These are phyloP conservation scores for Nakataea oryzae DNA, from an alignment of 2,329 filamentous ascomycete species.

Conservation along the genomic window DNA sequence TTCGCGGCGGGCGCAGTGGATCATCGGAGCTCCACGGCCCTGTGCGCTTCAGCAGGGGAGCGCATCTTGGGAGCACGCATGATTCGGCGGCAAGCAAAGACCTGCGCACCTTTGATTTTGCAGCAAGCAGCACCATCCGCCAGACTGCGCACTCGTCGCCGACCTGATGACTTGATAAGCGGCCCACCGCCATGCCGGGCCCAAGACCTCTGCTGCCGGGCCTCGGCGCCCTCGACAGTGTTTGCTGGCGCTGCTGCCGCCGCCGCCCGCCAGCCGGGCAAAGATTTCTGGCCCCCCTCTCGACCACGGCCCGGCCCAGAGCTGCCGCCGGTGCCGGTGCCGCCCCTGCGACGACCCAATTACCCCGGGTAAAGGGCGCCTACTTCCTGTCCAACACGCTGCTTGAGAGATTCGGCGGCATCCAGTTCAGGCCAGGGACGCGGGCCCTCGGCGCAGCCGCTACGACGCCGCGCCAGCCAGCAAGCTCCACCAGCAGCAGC, in stretches of 20 bases:
- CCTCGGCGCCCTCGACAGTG: slow-evolving; percentile 1
- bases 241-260: slow-evolving; percentile 1
- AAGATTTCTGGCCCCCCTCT: not conserved
- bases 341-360: not conserved
- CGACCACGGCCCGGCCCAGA: not conserved
- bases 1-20: not conserved
- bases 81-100: too few relatives aligned
- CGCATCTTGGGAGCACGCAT: not conserved
- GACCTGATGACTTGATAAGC: not conserved
- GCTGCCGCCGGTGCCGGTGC: not conserved
- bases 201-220: slow-evolving; percentile 1
- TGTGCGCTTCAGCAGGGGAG: not conserved
- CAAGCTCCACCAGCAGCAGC: slow-evolving; percentile 1
- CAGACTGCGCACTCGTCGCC: not conserved
- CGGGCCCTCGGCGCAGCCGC: slow-evolving; percentile 2
- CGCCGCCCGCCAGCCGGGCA: not conserved
- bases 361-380: slow-evolving; percentile 15
- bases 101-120: too few relatives aligned
- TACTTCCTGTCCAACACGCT: slow-evolving; percentile 23
- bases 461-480: slow-evolving; percentile 4
- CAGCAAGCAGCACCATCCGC: not conserved
- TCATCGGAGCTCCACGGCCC: not conserved
- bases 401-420: slow-evolving; percentile 13
- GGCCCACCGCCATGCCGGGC: not conserved
- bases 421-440: slow-evolving; percentile 1